phyloP scores from a whole-genome alignment of 805 yeast genomes.

The Ogataea haglerorum region DNA sequence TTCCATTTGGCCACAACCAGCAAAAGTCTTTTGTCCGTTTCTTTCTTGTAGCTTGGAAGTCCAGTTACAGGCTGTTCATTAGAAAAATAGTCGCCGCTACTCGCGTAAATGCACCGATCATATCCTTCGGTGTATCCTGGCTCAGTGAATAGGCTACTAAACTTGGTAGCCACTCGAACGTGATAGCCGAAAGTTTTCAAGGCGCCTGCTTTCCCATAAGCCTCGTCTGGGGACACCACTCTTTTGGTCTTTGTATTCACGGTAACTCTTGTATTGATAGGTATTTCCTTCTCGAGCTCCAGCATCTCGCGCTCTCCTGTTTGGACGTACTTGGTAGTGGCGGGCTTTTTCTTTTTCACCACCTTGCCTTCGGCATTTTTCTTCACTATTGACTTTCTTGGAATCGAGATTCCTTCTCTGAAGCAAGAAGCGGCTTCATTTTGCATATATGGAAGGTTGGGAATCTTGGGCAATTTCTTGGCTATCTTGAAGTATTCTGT shows the following conservation, averaged over 20 bases:
- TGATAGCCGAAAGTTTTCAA: slow-evolving; percentile 66
- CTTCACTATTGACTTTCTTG: slow-evolving; percentile 39
- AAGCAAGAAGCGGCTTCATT: slow-evolving; percentile 35
- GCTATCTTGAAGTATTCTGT: slow-evolving; percentile 58
- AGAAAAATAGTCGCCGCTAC: slow-evolving; percentile 62
- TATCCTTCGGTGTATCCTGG: slow-evolving; percentile 66
- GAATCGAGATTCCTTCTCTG: slow-evolving; percentile 63
- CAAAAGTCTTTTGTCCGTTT: slow-evolving; percentile 32
- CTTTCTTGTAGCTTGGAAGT: background rate
- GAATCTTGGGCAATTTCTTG: slow-evolving; percentile 62
- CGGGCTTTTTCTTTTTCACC: slow-evolving; percentile 46
- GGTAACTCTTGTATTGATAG: slow-evolving; percentile 76
- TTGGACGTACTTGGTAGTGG: slow-evolving; percentile 70
- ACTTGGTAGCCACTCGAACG: slow-evolving; percentile 61
- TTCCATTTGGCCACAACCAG: slow-evolving; percentile 63
- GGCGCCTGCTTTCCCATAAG: slow-evolving; percentile 63
- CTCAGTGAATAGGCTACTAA: slow-evolving; percentile 69
- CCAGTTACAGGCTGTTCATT: slow-evolving; percentile 24
- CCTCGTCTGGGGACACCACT: slow-evolving; percentile 68
- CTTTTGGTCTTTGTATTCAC: slow-evolving; percentile 60
- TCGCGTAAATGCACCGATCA: slow-evolving; percentile 58
- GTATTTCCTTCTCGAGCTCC: slow-evolving; percentile 62
- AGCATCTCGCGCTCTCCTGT: slow-evolving; percentile 62
- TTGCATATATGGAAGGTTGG: slow-evolving; percentile 72
- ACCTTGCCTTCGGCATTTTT: slow-evolving; percentile 34